These are phyloP conservation scores for Metschnikowia orientalis DNA, from an alignment of 805 yeast genomes.

Conservation along the genomic window DNA sequence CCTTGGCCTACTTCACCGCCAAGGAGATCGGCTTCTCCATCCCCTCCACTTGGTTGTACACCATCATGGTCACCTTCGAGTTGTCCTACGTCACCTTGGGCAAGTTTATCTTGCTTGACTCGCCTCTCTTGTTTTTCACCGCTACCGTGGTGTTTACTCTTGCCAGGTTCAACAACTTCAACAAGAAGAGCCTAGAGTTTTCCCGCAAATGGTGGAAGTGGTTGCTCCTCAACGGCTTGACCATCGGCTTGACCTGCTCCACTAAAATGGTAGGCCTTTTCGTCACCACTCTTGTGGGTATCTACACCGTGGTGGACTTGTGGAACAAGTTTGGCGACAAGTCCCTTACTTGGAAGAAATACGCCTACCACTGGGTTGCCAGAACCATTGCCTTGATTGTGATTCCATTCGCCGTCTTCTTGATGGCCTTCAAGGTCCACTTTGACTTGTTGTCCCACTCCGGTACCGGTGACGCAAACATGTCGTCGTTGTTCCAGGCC, in stretches of 20 bases:
- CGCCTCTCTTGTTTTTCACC: slow-evolving; percentile 86
- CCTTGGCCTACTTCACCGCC: slow-evolving; percentile 56
- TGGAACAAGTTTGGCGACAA: slow-evolving; percentile 80
- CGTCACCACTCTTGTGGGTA: slow-evolving; percentile 82
- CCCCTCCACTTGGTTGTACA: slow-evolving; percentile 70
- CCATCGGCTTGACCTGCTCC: slow-evolving; percentile 85
- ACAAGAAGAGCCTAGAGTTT: slow-evolving; percentile 46
- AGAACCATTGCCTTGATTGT: slow-evolving; percentile 60
- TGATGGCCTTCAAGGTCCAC: slow-evolving; percentile 68
- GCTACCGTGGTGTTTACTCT: slow-evolving; percentile 74
- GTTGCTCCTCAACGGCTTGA: slow-evolving; percentile 77
- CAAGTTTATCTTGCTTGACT: slow-evolving; percentile 85
- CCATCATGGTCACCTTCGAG: slow-evolving; percentile 78
- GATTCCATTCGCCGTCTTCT: slow-evolving; percentile 59
- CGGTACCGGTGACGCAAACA: slow-evolving; percentile 77
- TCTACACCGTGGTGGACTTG: slow-evolving; percentile 81
- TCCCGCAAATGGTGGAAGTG: slow-evolving; percentile 90
- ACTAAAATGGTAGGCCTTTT: slow-evolving; percentile 97
- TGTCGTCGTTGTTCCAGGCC: slow-evolving; percentile 82
- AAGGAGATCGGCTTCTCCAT: slow-evolving; percentile 63
- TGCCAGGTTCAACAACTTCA: slow-evolving; percentile 63
- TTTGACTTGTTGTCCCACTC: slow-evolving; percentile 67
- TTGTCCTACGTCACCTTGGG: slow-evolving; percentile 80
- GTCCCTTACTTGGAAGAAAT: slow-evolving; percentile 45
- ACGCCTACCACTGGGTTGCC: slow-evolving; percentile 61